A percentile compares a stretch with the other conserved stretches of the same genome.
Conservation (phyloP, 352 stramenopile species). For the Ophiocytium majus region DNA sequence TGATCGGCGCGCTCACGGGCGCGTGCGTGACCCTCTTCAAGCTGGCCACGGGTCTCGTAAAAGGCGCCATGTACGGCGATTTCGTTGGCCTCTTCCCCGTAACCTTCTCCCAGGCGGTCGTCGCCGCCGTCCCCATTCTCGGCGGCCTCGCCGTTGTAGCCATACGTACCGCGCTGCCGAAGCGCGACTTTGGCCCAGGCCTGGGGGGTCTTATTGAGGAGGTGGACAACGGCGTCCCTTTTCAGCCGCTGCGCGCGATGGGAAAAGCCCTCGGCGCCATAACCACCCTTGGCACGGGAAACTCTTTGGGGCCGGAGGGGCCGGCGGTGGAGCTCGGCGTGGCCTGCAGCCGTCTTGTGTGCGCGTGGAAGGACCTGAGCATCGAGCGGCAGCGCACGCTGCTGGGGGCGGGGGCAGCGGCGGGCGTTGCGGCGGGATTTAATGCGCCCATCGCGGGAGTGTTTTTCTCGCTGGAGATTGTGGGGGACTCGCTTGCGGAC, state of each 20-base stretch:
- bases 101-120: slow-evolving; percentile 13
- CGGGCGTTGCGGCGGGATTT: slow-evolving; percentile 72
- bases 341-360: slow-evolving; percentile 42
- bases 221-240: slow-evolving; percentile 15
- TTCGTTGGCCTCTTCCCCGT: slow-evolving; percentile 38
- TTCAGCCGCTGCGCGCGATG: slow-evolving; percentile 21
- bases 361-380: slow-evolving; percentile 24
- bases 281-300: slow-evolving; percentile 69
- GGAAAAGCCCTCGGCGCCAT: slow-evolving; percentile 62
- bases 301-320: slow-evolving; percentile 68
- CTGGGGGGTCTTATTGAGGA: slow-evolving; percentile 54
- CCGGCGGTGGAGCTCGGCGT: slow-evolving; percentile 69
- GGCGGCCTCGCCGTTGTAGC: slow-evolving; percentile 52
- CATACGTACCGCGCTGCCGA: slow-evolving; percentile 27
- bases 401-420: slow-evolving; percentile 68
- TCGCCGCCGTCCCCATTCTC: slow-evolving; percentile 51
- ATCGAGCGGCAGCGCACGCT: slow-evolving; percentile 63
- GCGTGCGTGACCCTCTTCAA: slow-evolving; percentile 57
- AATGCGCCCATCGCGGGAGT: slow-evolving; percentile 74
- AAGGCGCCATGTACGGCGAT: slow-evolving; percentile 47
- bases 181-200: slow-evolving; percentile 51
- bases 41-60: slow-evolving; percentile 43
- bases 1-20: slow-evolving; percentile 44
- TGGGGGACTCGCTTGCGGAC: slow-evolving; percentile 22
- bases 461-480: slow-evolving; percentile 74